These are phyloP conservation scores for Pseudonitzschia delicatissima DNA, from an alignment of 108 stramenopile genomes.

Conservation along the genomic window DNA sequence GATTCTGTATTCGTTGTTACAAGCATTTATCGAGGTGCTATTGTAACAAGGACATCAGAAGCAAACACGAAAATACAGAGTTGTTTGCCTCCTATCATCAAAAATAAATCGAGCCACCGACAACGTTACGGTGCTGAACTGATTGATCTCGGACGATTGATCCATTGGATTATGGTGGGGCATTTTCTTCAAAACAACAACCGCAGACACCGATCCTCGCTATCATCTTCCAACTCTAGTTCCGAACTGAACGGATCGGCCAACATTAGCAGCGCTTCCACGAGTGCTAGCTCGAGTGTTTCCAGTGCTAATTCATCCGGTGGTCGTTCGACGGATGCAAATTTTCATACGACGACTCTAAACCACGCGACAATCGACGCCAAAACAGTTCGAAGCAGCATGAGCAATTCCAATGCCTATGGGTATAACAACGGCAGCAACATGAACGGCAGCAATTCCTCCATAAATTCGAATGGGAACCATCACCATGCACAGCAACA, in stretches of 20 bases:
- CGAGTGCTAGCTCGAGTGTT: background rate
- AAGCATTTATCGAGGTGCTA: too few relatives aligned
- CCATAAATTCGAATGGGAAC: background rate
- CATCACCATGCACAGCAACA: background rate
- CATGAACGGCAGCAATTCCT: background rate
- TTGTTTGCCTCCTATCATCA: background rate
- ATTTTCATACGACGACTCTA: background rate
- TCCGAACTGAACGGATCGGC: background rate
- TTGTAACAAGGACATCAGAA: background rate
- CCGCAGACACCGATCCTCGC: conserved; percentile 10
- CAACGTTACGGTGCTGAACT: background rate
- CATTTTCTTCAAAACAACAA: conserved; percentile 27
- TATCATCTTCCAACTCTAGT: background rate
- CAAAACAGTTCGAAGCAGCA: too few relatives aligned
- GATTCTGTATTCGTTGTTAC: too few relatives aligned
- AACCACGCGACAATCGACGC: background rate
- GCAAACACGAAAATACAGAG: background rate
- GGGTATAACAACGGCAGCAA: background rate
- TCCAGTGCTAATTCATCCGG: background rate
- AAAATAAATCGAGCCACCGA: background rate
- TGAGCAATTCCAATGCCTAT: background rate
- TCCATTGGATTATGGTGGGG: conserved; percentile 17
- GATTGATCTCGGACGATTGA: background rate
- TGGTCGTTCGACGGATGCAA: background rate
- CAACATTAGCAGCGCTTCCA: background rate